Evolutionary conservation across 495 filamentous ascomycete genomes (phyloP).

Genomic region (Sabuloglossum arenarium): DNA sequence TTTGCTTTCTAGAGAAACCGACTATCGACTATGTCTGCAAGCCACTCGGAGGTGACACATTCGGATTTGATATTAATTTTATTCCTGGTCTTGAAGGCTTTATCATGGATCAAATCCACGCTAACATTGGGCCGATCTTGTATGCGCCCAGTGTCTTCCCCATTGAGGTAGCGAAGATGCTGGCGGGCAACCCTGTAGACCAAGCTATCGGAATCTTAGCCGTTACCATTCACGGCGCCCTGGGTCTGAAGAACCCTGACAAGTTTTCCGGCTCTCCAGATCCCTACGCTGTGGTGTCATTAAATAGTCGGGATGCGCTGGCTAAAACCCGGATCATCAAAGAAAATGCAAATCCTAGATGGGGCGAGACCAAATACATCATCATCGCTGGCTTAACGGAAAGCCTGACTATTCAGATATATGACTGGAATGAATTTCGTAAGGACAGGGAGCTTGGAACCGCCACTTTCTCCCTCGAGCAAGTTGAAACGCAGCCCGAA

Average conservation of each 20-base stretch:
- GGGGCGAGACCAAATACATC: constrained; percentile 92
- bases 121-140: constrained; percentile 85
- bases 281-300: constrained; percentile 71
- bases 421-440: constrained; percentile 84
- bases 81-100: constrained; percentile 84
- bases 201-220: constrained; percentile 89
- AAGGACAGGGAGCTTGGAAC: constrained; percentile 92
- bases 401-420: constrained; percentile 59
- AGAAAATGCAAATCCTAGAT: constrained; percentile 68
- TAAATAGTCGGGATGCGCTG: constrained; percentile 61
- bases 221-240: constrained; percentile 74
- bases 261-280: constrained; percentile 86
- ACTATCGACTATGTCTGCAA: constrained; percentile 94
- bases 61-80: constrained; percentile 98
- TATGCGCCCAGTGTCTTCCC: constrained; percentile 95
- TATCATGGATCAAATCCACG: constrained; percentile 90
- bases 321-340: constrained; percentile 76
- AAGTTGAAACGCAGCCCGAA: constrained; percentile 49
- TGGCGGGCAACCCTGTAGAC: constrained; percentile 85
- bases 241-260: constrained; percentile 84
- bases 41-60: constrained; percentile 79
- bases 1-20: constrained; percentile 60
- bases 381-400: constrained; percentile 83
- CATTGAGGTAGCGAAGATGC: constrained; percentile 95
- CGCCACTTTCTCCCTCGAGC: constrained; percentile 66